Evolutionary conservation across 1,284 basidiomycete species (phyloP).

Genomic region (Cutaneotrichosporon sp.): DNA sequence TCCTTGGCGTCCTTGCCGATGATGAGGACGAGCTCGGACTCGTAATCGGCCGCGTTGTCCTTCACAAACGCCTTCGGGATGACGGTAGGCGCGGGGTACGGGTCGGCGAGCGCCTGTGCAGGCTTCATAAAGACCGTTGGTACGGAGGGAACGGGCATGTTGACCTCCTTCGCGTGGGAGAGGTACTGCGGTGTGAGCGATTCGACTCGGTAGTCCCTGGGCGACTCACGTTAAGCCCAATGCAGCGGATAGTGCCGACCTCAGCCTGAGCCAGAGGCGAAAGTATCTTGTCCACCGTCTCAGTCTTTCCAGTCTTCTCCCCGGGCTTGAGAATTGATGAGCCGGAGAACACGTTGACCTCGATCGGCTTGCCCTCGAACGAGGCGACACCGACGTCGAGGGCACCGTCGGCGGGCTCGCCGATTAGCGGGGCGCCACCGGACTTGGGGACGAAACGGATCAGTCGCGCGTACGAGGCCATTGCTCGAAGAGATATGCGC

Average conservation of each 20-base stretch:
- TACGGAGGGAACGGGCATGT: constrained; percentile 31
- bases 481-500: constrained; percentile 14
- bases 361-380: constrained; percentile 25
- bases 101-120: constrained; percentile 32
- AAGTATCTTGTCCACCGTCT: constrained; percentile 34
- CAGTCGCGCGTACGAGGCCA: constrained; percentile 31
- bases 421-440: constrained; percentile 24
- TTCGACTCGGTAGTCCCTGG: no score
- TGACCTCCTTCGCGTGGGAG: constrained; percentile 46
- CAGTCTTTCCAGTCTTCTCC: constrained; percentile 34
- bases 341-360: constrained; percentile 40
- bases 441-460: constrained; percentile 36
- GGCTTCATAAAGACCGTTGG: constrained; percentile 46
- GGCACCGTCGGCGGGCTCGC: constrained; percentile 39
- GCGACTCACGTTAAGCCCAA: constrained; percentile 42
- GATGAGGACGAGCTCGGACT: constrained; percentile 79
- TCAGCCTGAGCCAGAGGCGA: constrained; percentile 38
- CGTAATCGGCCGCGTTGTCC: constrained; percentile 76
- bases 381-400: constrained; percentile 48
- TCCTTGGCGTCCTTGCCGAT: constrained; percentile 76
- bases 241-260: constrained; percentile 45
- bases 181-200: constrained; percentile 37
- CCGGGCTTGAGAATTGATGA: constrained; percentile 39
- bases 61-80: constrained; percentile 52
- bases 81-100: constrained; percentile 34